A percentile compares a stretch with the other conserved stretches of the same genome.
phyloP scores from a whole-genome alignment of 2,329 filamentous ascomycete species.

The Pseudogymnoascus sp. region DNA sequence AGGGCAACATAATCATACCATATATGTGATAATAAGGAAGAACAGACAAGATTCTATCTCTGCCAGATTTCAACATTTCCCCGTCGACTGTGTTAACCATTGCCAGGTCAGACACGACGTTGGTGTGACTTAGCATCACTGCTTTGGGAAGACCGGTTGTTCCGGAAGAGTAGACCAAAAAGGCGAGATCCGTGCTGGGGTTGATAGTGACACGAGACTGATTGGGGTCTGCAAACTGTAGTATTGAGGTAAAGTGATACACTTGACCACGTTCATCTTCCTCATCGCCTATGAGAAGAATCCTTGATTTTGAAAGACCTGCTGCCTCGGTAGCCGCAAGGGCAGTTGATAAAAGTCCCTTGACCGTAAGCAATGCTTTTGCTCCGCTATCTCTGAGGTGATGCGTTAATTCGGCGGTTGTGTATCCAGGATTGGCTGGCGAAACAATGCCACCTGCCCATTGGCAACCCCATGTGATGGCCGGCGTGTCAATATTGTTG shows the following conservation, averaged over 20 bases:
- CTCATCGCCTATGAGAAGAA: conserved; percentile 64
- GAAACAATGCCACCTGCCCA: conserved; percentile 73
- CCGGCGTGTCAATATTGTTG: conserved; percentile 71
- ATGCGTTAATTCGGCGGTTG: conserved; percentile 68
- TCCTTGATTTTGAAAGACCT: conserved; percentile 58
- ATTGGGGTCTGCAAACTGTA: conserved; percentile 51
- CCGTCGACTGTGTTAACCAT: conserved; percentile 47
- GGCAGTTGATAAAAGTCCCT: conserved; percentile 52
- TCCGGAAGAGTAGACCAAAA: conserved; percentile 74
- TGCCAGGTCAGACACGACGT: conserved; percentile 17
- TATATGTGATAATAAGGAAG: conserved; percentile 78
- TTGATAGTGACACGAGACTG: conserved; percentile 52
- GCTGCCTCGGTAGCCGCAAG: conserved; percentile 56
- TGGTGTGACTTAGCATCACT: conserved; percentile 46
- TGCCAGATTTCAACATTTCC: conserved; percentile 29
- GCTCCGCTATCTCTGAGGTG: conserved; percentile 70
- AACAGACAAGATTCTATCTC: conserved; percentile 63
- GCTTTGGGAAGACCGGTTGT: conserved; percentile 81
- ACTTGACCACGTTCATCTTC: conserved; percentile 39
- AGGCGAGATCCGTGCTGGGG: conserved; percentile 42
- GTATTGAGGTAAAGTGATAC: conserved; percentile 58
- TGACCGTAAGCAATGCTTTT: conserved; percentile 63
- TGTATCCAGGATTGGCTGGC: conserved; percentile 78
- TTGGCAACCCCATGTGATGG: conserved; percentile 64
- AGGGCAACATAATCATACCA: not conserved